Base-by-base conservation (phyloP, 2,329 filamentous ascomycete species). In the Hypocrella siamensis region DNA sequence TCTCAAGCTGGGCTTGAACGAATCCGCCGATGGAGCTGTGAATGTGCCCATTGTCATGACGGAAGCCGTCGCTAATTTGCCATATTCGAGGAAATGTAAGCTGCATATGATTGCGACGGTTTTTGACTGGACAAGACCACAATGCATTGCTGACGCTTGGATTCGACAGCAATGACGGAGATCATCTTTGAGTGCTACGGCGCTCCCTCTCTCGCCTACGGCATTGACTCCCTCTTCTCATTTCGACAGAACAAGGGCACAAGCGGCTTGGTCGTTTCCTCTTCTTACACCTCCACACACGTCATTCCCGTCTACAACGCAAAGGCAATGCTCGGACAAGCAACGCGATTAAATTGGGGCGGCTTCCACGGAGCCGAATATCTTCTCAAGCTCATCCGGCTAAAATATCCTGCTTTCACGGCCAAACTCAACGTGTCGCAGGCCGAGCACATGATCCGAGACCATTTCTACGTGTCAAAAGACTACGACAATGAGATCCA, bases 151-250 rank as follows among this genome's bases (percentile, higher is more conserved):
- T n/a, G n/a, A 6, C 1, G 19, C 16, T 27, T 28, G 11, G 10
- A 6, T 28, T 6, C 32, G 35, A 32, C 42, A 93, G 84, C 82
- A 43, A 96, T 96, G 88, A 93, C 82, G 27, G 90, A 98, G 50
- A 88, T 96, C 34, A 63, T 98, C 9, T 98, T 96, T 52, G 90
- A 98, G 56, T 92, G 85, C 56, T 98, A 98, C 54, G 73, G 75
- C 37, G 86, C 82, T 9, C 88, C 90, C 0, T 88, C 83, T 2
- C 68, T 94, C 17, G 81, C 86, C 14, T 94, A 90, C 56, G 90
- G 90, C 31, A 86, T 98, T 57, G 90, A 98, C 54, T 92, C 86
- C 9, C 70, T 98, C 19, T 98, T 98, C 60, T 92, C 88, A 15
- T 98, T 93, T 60, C 69, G 78, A 38, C 81, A 93, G 60, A 98